phyloP scores from a whole-genome alignment of 2,329 filamentous ascomycete genomes.

The Nigrograna mackinnonii region DNA sequence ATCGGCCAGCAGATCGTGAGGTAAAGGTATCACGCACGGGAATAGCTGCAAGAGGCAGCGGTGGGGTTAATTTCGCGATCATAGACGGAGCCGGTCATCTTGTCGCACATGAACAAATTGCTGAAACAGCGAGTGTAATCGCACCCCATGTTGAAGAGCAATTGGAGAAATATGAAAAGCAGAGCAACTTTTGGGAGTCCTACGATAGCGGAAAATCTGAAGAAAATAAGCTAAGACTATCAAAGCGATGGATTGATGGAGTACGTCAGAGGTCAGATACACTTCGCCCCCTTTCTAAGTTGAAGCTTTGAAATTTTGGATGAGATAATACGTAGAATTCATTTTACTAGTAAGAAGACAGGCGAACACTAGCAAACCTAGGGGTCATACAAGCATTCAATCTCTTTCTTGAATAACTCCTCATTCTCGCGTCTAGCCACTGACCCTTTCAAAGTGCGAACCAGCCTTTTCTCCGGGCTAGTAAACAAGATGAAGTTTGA shows the following conservation, averaged over 20 bases:
- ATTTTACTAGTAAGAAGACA: too few species aligned
- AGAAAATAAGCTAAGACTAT: not conserved
- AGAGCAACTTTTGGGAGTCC: not conserved
- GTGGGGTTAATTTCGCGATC: not conserved
- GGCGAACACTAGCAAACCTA: too few species aligned
- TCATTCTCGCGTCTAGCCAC: slow-evolving; percentile 4
- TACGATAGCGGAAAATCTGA: not conserved
- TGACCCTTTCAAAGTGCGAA: slow-evolving; percentile 7
- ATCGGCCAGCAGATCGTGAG: not conserved
- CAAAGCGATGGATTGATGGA: not conserved
- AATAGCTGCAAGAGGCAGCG: not conserved
- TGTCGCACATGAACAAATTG: not conserved
- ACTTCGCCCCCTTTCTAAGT: not conserved
- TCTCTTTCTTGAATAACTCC: slow-evolving; percentile 3
- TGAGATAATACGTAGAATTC: too few species aligned
- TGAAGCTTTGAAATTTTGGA: too few species aligned
- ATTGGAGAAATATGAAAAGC: not conserved
- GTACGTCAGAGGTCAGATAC: not conserved
- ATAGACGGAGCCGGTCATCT: not conserved
- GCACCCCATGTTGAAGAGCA: not conserved
- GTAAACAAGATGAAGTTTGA: slow-evolving; percentile 1
- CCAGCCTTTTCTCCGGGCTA: slow-evolving; percentile 2
- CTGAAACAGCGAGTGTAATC: not conserved
- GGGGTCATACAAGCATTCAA: not conserved
- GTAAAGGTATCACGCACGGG: not conserved